Percentiles rank a stretch among this genome's conserved stretches.
Evolutionary conservation across 257 asterid genomes (phyloP).

Genomic region (Gardenia jasminoides): DNA sequence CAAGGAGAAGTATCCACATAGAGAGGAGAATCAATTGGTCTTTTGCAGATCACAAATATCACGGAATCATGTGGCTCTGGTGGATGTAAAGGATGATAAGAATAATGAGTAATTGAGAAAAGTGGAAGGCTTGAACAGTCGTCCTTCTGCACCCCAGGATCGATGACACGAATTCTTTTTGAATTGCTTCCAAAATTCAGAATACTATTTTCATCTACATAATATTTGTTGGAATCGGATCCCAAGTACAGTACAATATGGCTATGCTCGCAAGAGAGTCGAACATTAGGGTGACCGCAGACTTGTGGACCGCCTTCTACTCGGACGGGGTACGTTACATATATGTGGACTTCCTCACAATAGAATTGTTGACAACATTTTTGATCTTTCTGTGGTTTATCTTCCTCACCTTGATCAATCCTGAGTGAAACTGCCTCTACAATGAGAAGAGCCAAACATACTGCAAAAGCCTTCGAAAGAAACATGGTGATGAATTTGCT

Average conservation of each 20-base stretch:
- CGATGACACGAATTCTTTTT: background rate
- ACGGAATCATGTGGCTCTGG: too few species aligned
- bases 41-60: background rate
- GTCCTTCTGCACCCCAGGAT: background rate
- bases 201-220: background rate
- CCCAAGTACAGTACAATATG: background rate
- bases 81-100: background rate
- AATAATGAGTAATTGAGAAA: background rate
- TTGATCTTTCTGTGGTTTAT: background rate
- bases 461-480: background rate
- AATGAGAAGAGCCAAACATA: background rate
- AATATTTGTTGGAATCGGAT: background rate
- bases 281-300: background rate
- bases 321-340: background rate
- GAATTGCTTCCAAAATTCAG: background rate
- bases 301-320: background rate
- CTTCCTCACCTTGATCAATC: background rate
- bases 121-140: slow-evolving; percentile 5
- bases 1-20: slow-evolving; percentile 5
- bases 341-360: background rate
- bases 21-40: background rate
- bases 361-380: background rate
- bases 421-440: background rate
- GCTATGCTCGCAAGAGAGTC: slow-evolving; percentile 2
- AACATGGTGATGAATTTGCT: background rate